Base-by-base conservation (phyloP, 2,329 filamentous ascomycete genomes). In the Bipolaris zeicola region DNA sequence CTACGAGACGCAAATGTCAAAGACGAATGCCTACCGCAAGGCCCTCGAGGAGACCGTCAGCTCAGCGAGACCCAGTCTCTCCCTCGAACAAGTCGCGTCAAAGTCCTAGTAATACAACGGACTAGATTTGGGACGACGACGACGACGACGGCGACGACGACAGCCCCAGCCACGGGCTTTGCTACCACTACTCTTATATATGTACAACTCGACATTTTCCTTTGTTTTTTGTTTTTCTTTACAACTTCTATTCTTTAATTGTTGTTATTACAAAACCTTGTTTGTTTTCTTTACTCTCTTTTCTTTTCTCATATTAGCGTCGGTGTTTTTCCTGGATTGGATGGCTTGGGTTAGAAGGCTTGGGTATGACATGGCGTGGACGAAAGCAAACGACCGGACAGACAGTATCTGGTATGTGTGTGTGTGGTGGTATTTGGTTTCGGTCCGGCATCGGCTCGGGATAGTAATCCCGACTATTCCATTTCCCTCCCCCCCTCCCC, bases 1-100 rank as follows among this genome's bases (percentile, higher is more conserved):
- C 47, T 73, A 73, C 49, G 70, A 73, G 47, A 64, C 64, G 57
- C 70, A 73, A 39, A 71, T 72, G 46, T 58, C 61, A 0, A 65
- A 70, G 43, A 70, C 60, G 5, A 67, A 62, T 36, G 66, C 69
- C 5, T 72, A 70, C 36, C 56, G 68, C 20, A 64, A 64, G 49
- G 65, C 64, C 3, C 49, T 70, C 31, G 64, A 64, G 2, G 58
- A 62, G 7, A 61, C 39, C 13, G 56, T 53, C 1, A 47, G 44
- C 10, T 60, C 58, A n/a, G 20, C 50, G 33, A 57, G 60, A 36
- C 51, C 50, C 14, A 60, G 50, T 18, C 16, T 58, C 4, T 33
- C 48, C 6, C 31, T 56, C 37, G 57, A 58, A 5, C 54, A 60
- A 7, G 10, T 55, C 11, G 7, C 2, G 7, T 14, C 3, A 51